Evolutionary conservation across 2,329 filamentous ascomycete species (phyloP), one percentile per base, ranked within the genome.

Genomic region (Cladosporium velox): DNA sequence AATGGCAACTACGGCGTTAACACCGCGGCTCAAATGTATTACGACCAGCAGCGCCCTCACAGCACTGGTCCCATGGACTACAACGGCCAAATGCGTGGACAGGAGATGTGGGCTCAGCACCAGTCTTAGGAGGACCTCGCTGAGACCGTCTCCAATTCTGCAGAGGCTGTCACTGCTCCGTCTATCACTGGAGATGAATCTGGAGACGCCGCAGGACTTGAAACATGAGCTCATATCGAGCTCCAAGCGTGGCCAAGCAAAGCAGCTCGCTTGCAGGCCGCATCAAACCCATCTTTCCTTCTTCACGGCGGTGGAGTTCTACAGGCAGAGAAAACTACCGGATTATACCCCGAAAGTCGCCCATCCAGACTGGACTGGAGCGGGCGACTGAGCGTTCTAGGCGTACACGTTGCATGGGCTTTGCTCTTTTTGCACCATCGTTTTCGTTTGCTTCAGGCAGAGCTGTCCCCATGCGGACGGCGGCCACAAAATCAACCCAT

Each of bases 11-110:
- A 75, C 64, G 67, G 67, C 28, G 85, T 85, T 41, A 84, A 86
- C 59, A 84, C 85, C 47, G 83, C 83, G 92, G 91, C 83, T 87
- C 91, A 3, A 90, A 95, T 67, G 79, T 94, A 93, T 77, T 93
- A 93, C 71, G 87, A 87, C 68, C 85, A 87, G 6, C 85, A 87
- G 66, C 84, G 90, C 65, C 88, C 89, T 1, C 88, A 90, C 70
- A 93, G 90, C 80, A 87, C 90, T 0, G 91, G 93, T 30, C 76
- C 76, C 14, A 70, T 77, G 7, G 84, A 87, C 64, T 90, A 89
- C 71, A 87, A 89, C 54, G 81, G 86, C 69, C 90, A 88, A 77
- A 82, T 86, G 66, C 82, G 85, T 67, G 80, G 64, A 60, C 80
- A 78, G 66, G 84, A 86, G 73, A 79, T 86, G 74, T 87, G 85